These are phyloP conservation scores for Xylaria nigripes DNA, from an alignment of 495 filamentous ascomycete species.

Conservation along the genomic window DNA sequence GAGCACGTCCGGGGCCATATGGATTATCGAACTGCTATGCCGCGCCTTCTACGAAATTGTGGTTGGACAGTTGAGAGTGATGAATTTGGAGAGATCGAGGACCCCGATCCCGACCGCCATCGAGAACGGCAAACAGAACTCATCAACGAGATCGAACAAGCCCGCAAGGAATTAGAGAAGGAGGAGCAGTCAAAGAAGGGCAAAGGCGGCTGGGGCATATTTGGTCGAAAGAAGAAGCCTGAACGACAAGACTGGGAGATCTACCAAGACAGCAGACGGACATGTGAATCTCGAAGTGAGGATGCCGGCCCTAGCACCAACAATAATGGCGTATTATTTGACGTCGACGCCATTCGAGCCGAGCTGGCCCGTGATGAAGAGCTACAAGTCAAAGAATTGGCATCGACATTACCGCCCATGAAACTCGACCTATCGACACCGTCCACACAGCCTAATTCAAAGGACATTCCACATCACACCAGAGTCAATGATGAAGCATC, in stretches of 20 bases:
- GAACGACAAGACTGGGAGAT: conserved; percentile 93
- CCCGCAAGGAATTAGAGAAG: conserved; percentile 73
- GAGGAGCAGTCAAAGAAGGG: conserved; percentile 33
- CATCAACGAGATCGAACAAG: conserved; percentile 94
- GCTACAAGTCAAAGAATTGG: conserved; percentile 69
- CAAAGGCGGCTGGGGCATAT: conserved; percentile 58
- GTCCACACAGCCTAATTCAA: conserved; percentile 22
- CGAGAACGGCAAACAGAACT: conserved; percentile 80
- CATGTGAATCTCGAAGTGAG: conserved; percentile 26
- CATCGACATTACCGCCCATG: conserved; percentile 83
- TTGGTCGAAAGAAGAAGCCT: conserved; percentile 64
- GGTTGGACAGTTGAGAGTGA: conserved; percentile 88
- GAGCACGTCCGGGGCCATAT: conserved; percentile 87
- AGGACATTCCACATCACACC: conserved; percentile 39
- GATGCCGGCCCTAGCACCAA: conserved; percentile 32
- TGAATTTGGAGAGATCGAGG: conserved; percentile 95
- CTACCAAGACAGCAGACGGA: conserved; percentile 56
- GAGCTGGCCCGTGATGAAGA: conserved; percentile 67
- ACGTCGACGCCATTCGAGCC: conserved; percentile 87
- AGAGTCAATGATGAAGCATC: conserved; percentile 39
- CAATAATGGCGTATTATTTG: conserved; percentile 69
- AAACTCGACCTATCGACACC: conserved; percentile 57
- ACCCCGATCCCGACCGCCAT: conserved; percentile 93
- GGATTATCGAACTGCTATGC: conserved; percentile 91
- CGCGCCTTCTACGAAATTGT: conserved; percentile 65